Percentiles rank a stretch among this genome's conserved stretches.
Evolutionary conservation across 2,329 filamentous ascomycete species (phyloP).

Genomic region (Lecanosticta acicola): DNA sequence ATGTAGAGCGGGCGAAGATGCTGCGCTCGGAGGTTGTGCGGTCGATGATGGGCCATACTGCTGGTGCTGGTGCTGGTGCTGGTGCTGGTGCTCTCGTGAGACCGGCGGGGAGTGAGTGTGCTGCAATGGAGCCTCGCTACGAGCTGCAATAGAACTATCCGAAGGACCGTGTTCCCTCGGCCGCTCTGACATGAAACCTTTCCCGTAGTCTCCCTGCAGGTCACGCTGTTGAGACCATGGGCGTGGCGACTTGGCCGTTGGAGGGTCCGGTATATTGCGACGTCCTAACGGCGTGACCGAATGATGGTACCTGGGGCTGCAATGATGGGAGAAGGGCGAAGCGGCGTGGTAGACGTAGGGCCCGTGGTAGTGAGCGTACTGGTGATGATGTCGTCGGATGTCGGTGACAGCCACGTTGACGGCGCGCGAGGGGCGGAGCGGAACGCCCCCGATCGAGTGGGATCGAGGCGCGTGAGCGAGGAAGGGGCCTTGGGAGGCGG

Average conservation of each 20-base stretch:
- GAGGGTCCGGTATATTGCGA: slow-evolving; percentile 12
- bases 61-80: slow-evolving; percentile 10
- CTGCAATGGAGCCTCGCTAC: slow-evolving; percentile 10
- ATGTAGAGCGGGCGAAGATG: slow-evolving; percentile 10
- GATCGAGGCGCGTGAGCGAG: no score
- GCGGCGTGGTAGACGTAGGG: slow-evolving; percentile 12
- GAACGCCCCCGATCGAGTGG: slow-evolving; percentile 14
- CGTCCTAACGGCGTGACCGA: slow-evolving; percentile 9
- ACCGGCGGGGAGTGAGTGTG: neutral
- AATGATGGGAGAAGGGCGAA: slow-evolving; percentile 9
- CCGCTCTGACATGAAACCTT: slow-evolving; percentile 34
- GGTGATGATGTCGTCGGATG: slow-evolving; percentile 22
- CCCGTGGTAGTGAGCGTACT: slow-evolving; percentile 21
- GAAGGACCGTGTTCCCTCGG: slow-evolving; percentile 20
- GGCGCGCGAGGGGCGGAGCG: slow-evolving; percentile 17
- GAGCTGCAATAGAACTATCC: slow-evolving; percentile 19
- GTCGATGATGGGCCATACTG: slow-evolving; percentile 10
- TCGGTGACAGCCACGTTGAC: slow-evolving; percentile 31
- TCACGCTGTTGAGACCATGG: slow-evolving; percentile 30
- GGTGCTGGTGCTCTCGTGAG: neutral
- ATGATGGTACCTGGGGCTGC: slow-evolving; percentile 6
- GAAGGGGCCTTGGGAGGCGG: no score
- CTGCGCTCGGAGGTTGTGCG: slow-evolving; percentile 7
- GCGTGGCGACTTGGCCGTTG: slow-evolving; percentile 21
- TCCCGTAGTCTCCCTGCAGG: slow-evolving; percentile 24